Evolutionary conservation across 1,284 basidiomycete genomes (phyloP).

Genomic region (Cutaneotrichosporon cutaneum): DNA sequence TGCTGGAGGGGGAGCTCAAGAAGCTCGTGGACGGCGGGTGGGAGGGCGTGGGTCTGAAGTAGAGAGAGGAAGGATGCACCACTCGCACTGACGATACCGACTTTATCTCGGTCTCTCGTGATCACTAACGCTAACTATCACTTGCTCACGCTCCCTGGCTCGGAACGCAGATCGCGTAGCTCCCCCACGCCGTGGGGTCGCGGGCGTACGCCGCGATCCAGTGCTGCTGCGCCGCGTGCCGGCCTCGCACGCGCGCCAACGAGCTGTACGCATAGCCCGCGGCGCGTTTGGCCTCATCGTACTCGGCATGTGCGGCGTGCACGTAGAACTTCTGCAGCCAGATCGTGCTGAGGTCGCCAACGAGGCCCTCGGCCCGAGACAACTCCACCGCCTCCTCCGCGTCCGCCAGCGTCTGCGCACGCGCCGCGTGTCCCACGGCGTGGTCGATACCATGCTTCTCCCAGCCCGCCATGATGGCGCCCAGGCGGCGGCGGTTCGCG

Average conservation of each 20-base stretch:
- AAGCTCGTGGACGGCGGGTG: conserved; percentile 37
- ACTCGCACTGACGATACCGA: not conserved
- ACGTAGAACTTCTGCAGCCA: conserved; percentile 5
- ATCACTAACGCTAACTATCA: no score
- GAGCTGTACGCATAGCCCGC: not conserved
- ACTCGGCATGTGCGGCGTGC: not conserved
- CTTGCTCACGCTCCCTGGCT: no score
- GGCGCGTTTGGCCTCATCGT: not conserved
- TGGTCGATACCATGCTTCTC: not conserved
- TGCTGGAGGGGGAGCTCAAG: conserved; percentile 60
- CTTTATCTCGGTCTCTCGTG: no score
- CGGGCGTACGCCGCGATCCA: not conserved
- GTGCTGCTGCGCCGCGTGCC: not conserved
- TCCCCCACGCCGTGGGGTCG: not conserved
- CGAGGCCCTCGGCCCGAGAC: not conserved
- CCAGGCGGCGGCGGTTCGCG: not conserved
- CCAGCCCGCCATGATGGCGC: not conserved
- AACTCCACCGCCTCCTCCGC: not conserved
- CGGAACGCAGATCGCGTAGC: not conserved
- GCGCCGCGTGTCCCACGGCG: not conserved
- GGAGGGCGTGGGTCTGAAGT: conserved; percentile 40
- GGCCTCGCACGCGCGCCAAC: not conserved
- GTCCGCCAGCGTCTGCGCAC: not conserved
- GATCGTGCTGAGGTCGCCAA: not conserved
- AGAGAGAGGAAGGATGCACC: conserved; percentile 5